phyloP scores from a whole-genome alignment of 2,329 filamentous ascomycete genomes.

The Talaromyces sp. region DNA sequence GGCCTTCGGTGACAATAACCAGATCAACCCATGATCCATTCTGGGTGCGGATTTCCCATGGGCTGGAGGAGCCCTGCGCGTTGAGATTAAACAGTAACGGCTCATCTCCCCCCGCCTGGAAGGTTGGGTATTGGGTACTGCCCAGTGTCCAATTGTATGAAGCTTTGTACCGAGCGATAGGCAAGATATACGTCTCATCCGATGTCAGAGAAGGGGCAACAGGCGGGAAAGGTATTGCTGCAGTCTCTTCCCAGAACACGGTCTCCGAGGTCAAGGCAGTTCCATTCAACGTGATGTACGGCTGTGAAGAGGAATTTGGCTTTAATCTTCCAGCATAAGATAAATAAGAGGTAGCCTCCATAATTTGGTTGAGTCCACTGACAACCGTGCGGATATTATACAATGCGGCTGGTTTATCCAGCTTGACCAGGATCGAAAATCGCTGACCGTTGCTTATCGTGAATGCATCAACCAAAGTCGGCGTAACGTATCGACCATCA shows the following conservation, averaged over 20 bases:
- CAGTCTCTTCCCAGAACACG: constrained; percentile 41
- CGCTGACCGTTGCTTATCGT: constrained; percentile 33
- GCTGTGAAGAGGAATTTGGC: constrained; percentile 20
- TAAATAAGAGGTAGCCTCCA: constrained; percentile 50
- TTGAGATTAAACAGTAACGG: constrained; percentile 48
- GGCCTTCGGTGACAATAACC: constrained; percentile 41
- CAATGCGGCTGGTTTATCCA: constrained; percentile 41
- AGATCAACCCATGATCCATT: constrained; percentile 53
- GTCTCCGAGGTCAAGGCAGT: constrained; percentile 35
- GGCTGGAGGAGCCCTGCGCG: constrained; percentile 30
- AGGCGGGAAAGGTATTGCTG: constrained; percentile 46
- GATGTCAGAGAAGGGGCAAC: constrained; percentile 37
- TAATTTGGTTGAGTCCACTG: constrained; percentile 49
- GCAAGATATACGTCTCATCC: constrained; percentile 43
- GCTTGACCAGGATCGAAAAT: constrained; percentile 36
- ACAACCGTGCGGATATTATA: constrained; percentile 54
- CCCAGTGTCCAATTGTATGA: constrained; percentile 52
- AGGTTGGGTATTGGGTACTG: constrained; percentile 35
- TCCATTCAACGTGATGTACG: constrained; percentile 51
- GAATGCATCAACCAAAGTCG: constrained; percentile 29
- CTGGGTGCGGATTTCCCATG: constrained; percentile 47
- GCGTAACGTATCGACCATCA: constrained; percentile 40
- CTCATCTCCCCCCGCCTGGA: constrained; percentile 28
- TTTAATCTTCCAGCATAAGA: constrained; percentile 29
- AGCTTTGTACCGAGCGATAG: constrained; percentile 24